Conservation (phyloP, 495 filamentous ascomycete species). For the Zalerion maritima region DNA sequence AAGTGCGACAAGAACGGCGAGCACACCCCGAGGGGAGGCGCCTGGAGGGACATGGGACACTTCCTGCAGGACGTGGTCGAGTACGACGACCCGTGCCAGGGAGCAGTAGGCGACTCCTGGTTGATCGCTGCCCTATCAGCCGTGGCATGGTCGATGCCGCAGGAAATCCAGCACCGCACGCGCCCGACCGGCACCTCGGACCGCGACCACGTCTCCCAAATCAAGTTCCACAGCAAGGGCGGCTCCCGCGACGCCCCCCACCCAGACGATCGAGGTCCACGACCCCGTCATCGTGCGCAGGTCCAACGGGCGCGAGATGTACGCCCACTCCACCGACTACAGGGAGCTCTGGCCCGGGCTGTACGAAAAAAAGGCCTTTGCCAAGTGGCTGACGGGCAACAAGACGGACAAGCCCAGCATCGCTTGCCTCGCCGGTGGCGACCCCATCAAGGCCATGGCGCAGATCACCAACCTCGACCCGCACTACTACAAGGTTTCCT, state of each 20-base stretch:
- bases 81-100: conserved; percentile 24
- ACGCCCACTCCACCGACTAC: conserved; percentile 19
- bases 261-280: conserved; percentile 20
- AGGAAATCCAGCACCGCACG: conserved; percentile 14
- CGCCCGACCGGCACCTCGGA: background rate
- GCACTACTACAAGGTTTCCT: conserved; percentile 16
- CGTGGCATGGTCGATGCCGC: conserved; percentile 21
- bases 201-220: conserved; percentile 3
- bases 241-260: conserved; percentile 22
- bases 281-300: conserved; percentile 23
- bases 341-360: conserved; percentile 22
- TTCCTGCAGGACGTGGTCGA: conserved; percentile 8
- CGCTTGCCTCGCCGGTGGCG: too few species aligned
- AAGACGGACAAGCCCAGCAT: conserved; percentile 2
- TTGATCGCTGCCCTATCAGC: conserved; percentile 22
- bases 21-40: conserved; percentile 15
- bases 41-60: conserved; percentile 16
- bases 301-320: conserved; percentile 18
- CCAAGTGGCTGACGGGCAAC: conserved; percentile 16
- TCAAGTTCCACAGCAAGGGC: conserved; percentile 24
- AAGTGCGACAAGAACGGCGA: conserved; percentile 10
- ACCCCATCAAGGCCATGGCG: conserved; percentile 24
- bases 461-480: conserved; percentile 19
- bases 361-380: conserved; percentile 29
- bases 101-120: conserved; percentile 20